A percentile compares a stretch with the other conserved stretches of the same genome.
These are phyloP conservation scores for Aspergillus persii DNA, from an alignment of 2,329 filamentous ascomycete genomes.

Conservation along the genomic window DNA sequence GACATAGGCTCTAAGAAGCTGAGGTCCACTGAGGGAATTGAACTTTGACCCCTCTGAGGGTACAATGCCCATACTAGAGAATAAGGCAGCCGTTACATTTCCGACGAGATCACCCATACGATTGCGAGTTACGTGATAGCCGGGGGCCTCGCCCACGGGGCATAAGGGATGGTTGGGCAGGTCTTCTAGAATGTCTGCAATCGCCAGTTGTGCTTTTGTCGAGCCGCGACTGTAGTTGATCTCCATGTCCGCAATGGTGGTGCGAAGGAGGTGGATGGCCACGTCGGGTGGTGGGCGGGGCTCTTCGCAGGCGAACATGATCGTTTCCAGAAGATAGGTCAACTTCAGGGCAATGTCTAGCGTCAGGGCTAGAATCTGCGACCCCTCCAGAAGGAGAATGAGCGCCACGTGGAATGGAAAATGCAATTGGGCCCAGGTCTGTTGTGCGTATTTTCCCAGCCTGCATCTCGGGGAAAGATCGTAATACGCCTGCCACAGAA, in stretches of 20 bases:
- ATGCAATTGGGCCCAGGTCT: slow-evolving; percentile 52
- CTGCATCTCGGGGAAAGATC: slow-evolving; percentile 53
- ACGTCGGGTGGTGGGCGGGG: slow-evolving; percentile 26
- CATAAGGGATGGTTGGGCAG: slow-evolving; percentile 32
- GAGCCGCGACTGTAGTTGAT: slow-evolving; percentile 37
- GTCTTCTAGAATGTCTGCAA: slow-evolving; percentile 31
- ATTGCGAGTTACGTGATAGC: slow-evolving; percentile 25
- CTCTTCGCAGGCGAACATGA: slow-evolving; percentile 41
- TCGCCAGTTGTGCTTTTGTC: slow-evolving; percentile 31
- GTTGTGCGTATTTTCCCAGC: slow-evolving; percentile 57
- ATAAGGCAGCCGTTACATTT: slow-evolving; percentile 41
- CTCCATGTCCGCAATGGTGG: slow-evolving; percentile 41
- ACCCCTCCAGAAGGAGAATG: slow-evolving; percentile 63
- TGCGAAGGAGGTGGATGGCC: slow-evolving; percentile 34
- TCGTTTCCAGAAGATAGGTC: slow-evolving; percentile 38
- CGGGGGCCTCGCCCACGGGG: slow-evolving; percentile 15
- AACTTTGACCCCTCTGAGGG: slow-evolving; percentile 29
- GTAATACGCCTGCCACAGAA: slow-evolving; percentile 64
- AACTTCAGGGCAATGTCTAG: slow-evolving; percentile 44
- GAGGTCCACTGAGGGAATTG: slow-evolving; percentile 26
- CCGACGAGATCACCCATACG: slow-evolving; percentile 35
- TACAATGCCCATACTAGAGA: slow-evolving; percentile 41
- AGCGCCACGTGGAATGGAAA: slow-evolving; percentile 64
- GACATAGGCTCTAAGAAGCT: slow-evolving; percentile 38
- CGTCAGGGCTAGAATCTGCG: slow-evolving; percentile 55